A percentile compares a stretch with the other conserved stretches of the same genome.
Conservation (phyloP, 345 rosid genomes). For the Eucalyptus leucophloia region DNA sequence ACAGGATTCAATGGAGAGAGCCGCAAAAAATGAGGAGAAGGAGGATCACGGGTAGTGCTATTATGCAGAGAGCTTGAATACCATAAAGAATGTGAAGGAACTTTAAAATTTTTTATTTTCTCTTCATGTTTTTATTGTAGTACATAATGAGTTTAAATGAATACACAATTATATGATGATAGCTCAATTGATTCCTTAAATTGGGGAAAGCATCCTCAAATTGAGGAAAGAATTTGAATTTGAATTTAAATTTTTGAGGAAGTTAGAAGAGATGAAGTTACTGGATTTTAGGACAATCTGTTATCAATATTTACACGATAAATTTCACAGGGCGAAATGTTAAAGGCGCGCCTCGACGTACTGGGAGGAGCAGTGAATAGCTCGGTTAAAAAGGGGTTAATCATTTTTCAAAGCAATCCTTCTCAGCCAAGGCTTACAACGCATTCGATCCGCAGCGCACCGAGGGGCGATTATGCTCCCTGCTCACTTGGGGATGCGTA, state of each 20-base stretch:
- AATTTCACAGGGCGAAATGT: neutral
- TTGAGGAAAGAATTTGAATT: neutral
- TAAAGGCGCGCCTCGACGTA: neutral
- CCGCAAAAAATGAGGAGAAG: too few species aligned
- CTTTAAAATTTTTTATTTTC: too few species aligned
- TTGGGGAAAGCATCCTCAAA: neutral
- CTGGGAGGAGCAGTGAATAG: rapidly evolving
- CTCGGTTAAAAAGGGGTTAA: neutral
- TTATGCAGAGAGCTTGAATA: too few species aligned
- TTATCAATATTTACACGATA: neutral
- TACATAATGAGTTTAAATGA: neutral
- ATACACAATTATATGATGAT: neutral
- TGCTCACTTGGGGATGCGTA: neutral
- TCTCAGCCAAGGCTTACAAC: neutral
- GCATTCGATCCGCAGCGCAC: neutral
- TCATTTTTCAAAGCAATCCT: neutral
- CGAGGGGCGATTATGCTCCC: neutral
- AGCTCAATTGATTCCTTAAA: neutral
- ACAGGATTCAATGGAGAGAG: too few species aligned
- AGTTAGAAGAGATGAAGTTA: neutral
- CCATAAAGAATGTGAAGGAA: too few species aligned
- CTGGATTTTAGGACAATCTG: neutral
- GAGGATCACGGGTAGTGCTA: too few species aligned
- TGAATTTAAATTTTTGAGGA: neutral
- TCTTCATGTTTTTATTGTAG: neutral